Percentiles rank a stretch among this genome's conserved stretches.
phyloP scores from a whole-genome alignment of 163 green algal species.

The Chlorella variabilis region DNA sequence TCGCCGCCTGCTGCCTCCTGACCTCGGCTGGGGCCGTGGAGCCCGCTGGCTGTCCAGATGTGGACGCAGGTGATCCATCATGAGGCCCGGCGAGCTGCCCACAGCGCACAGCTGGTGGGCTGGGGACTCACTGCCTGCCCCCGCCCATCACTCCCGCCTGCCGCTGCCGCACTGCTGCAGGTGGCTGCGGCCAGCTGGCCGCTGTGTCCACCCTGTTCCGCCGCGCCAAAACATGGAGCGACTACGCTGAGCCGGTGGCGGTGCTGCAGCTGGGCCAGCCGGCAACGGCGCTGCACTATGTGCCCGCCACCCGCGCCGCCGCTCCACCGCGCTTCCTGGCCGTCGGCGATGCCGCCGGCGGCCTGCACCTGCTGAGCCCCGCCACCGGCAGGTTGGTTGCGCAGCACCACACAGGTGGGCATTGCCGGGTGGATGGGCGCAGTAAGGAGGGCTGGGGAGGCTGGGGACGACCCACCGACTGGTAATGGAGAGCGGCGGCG shows the following conservation, averaged over 20 bases:
- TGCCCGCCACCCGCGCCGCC: not conserved
- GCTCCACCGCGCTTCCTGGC: not conserved
- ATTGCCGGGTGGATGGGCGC: not conserved
- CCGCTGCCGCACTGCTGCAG: not conserved
- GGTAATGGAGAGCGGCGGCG: not conserved
- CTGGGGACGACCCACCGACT: no score
- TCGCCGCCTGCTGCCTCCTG: not conserved
- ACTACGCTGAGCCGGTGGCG: conserved; percentile 14
- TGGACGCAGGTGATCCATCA: not conserved
- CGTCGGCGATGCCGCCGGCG: not conserved
- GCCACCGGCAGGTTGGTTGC: not conserved
- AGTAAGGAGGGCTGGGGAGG: not conserved
- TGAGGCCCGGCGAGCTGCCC: not conserved
- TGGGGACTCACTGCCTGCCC: no score
- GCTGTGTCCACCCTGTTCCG: not conserved
- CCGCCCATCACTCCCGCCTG: not conserved
- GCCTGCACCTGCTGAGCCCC: conserved; percentile 15
- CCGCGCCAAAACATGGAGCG: not conserved
- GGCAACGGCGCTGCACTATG: conserved; percentile 2
- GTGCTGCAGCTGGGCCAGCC: conserved; percentile 11
- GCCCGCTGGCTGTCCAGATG: not conserved
- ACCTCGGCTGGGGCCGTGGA: not conserved
- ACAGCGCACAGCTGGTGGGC: no score
- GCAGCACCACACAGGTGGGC: conserved; percentile 23
- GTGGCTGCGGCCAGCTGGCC: not conserved